Evolutionary conservation across 148 eudicot species (phyloP).

Genomic region (Suaeda aralocaspica): DNA sequence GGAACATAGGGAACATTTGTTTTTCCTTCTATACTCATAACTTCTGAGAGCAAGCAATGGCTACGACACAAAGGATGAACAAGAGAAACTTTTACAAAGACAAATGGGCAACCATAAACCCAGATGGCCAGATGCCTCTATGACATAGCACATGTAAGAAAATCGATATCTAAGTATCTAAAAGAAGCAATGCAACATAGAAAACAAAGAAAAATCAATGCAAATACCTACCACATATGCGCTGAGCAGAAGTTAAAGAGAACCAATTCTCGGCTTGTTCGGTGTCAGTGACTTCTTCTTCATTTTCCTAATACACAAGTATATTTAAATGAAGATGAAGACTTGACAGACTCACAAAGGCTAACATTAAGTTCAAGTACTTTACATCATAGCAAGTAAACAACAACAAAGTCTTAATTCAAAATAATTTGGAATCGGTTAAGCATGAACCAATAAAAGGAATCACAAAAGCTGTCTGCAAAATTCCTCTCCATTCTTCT

Average conservation of each 20-base stretch:
- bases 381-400: not conserved
- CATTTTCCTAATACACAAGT: conserved; percentile 65
- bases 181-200: not conserved
- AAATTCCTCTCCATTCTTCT: no score
- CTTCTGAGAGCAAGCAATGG: not conserved
- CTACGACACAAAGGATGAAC: not conserved
- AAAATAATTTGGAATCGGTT: no score
- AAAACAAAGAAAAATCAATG: not conserved
- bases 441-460: no score
- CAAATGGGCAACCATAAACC: not conserved
- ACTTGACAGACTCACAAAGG: not conserved
- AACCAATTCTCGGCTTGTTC: conserved; percentile 99
- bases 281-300: conserved; percentile 97
- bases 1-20: no score
- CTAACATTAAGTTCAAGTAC: conserved; percentile 7
- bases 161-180: not conserved
- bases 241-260: conserved; percentile 96
- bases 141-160: not conserved
- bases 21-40: not conserved
- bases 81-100: no score
- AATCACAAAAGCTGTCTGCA: no score
- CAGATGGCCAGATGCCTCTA: not conserved
- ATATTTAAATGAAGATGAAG: conserved; percentile 4
- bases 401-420: no score
- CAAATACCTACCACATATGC: conserved; percentile 72